Base-by-base conservation (phyloP, 169 alveolate genomes). In the Plasmodium ovale region DNA sequence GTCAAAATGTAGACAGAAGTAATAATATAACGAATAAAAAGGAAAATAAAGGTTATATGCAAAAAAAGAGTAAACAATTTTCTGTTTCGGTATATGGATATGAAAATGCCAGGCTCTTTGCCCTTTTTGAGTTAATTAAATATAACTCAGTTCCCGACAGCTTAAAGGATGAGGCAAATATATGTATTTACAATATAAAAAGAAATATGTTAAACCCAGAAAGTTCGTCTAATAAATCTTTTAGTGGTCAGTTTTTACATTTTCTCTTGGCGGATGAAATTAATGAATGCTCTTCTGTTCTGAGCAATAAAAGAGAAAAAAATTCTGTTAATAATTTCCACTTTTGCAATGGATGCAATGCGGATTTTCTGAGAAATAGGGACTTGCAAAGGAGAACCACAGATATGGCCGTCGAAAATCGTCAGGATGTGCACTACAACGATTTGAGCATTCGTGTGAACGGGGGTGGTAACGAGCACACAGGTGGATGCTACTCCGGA, bases 71-170 rank as follows among this genome's bases (percentile, higher is more conserved):
- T 62, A 77, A 53, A 19, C 89, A 77, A 39, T 77, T 77, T 64
- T 77, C 89, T 23, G 89, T 77, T 7, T 77, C 89, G 0, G 89
- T 77, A 54, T 77, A 77, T 77, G 89, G 89, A 9, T 42, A 64
- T 77, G 89, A 77, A 77, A 77, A 77, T 67, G 89, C 89, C 12
- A 62, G 79, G 16, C 54, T 77, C 14, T 77, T 77, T 67, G 74
- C 89, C 12, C 39, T 77, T n/a, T 77, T 77, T 53, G 89, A 77
- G n/a, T 37, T 77, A 27, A 77, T 77, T 14, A 77, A 77, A 47
- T 77, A 77, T 68, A 62, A 77, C 54, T 77, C 73, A 7, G 89
- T 77, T 7, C 89, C 89, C 16, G 79, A 77, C 31, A 37, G 77
- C 21, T 62, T 77, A 68, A 77, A 53, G 21, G 79, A 77, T 6